These are phyloP conservation scores for Quercus aquifolioides DNA, from an alignment of 306 rosid genomes.

Conservation along the genomic window DNA sequence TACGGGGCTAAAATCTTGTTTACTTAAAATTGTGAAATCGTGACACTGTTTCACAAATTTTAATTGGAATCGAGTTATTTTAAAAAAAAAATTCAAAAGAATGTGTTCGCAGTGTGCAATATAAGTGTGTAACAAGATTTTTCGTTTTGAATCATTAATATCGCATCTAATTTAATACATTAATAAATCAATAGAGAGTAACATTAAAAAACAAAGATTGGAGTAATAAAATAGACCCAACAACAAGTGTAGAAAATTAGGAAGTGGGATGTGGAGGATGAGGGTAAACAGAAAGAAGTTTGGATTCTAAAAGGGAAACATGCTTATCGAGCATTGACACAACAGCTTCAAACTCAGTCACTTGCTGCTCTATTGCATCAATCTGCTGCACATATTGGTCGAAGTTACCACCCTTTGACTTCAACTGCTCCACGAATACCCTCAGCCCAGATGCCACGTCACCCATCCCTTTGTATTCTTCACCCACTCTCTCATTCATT, in stretches of 20 bases:
- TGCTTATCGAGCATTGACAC: constrained; percentile 79
- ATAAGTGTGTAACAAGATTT: no score
- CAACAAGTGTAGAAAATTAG: neutral
- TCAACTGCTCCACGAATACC: constrained; percentile 84
- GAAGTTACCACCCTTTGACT: constrained; percentile 67
- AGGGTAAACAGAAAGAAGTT: constrained; percentile 38
- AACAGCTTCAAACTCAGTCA: constrained; percentile 83
- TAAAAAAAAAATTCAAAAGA: no score
- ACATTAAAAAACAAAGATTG: no score
- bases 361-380: constrained; percentile 74
- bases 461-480: constrained; percentile 77
- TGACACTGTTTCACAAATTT: no score
- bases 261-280: constrained; percentile 11
- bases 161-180: no score
- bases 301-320: constrained; percentile 65
- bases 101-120: no score
- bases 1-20: no score
- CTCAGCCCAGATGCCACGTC: constrained; percentile 86
- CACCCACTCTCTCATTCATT: constrained; percentile 76
- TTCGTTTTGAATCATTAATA: no score
- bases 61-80: no score
- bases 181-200: no score
- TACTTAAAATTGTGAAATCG: no score
- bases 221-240: neutral
- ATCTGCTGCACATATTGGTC: constrained; percentile 70